These are phyloP conservation scores for Solanum tarijense DNA, from an alignment of 257 asterid species.

Conservation along the genomic window DNA sequence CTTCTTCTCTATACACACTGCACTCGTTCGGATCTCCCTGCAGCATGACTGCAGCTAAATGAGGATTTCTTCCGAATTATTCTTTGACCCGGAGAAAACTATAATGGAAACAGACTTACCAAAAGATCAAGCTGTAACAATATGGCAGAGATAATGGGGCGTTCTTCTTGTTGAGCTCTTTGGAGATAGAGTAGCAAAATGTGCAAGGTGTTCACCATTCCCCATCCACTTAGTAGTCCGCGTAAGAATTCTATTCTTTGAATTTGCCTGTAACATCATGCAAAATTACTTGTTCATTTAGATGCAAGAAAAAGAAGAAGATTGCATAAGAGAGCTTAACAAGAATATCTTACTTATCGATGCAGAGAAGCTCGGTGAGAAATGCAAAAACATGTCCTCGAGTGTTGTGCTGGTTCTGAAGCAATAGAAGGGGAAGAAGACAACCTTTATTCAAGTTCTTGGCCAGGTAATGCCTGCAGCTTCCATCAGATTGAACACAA, in stretches of 20 bases:
- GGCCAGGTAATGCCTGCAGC: conserved; percentile 54
- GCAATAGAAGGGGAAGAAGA: conserved; percentile 32
- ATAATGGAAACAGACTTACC: conserved; percentile 26
- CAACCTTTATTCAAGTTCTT: conserved; percentile 39
- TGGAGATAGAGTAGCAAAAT: conserved; percentile 48
- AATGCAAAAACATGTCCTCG: conserved; percentile 38
- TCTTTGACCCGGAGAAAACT: neutral
- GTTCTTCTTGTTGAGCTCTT: conserved; percentile 45
- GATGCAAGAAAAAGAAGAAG: neutral
- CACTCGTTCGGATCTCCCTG: conserved; percentile 48
- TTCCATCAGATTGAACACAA: conserved; percentile 63
- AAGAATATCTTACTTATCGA: conserved; percentile 38
- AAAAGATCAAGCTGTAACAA: conserved; percentile 65
- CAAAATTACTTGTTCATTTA: neutral
- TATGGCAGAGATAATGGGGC: conserved; percentile 48
- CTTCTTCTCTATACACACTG: conserved; percentile 74
- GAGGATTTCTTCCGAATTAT: neutral
- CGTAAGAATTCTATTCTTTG: conserved; percentile 36
- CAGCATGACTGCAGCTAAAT: conserved; percentile 5
- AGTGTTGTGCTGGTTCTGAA: conserved; percentile 11
- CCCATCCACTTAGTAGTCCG: conserved; percentile 47
- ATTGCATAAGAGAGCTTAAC: neutral
- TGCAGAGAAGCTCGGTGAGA: conserved; percentile 51
- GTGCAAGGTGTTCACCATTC: conserved; percentile 46
- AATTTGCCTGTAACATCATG: conserved; percentile 27